Conservation (phyloP, 2,329 filamentous ascomycete species). For the Alternaria conjuncta region DNA sequence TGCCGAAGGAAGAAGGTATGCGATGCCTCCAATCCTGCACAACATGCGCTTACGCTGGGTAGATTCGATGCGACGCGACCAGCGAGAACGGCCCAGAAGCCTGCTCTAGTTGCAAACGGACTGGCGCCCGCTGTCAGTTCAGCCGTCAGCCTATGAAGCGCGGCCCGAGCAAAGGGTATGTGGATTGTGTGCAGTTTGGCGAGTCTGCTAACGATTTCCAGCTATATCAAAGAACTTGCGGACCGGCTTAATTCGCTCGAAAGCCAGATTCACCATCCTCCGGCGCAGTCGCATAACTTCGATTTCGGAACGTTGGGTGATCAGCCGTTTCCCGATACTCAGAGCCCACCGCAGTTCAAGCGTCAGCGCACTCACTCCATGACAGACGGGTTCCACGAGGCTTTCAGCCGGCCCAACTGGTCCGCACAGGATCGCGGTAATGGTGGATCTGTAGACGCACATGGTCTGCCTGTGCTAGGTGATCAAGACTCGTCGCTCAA, state of each 20-base stretch:
- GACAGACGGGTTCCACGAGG: conserved; percentile 45
- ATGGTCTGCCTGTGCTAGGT: conserved; percentile 30
- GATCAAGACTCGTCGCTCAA: conserved; percentile 40
- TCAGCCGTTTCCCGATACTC: conserved; percentile 37
- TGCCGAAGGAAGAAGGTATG: conserved; percentile 51
- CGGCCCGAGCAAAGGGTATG: conserved; percentile 51
- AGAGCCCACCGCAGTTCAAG: conserved; percentile 40
- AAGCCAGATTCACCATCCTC: conserved; percentile 45
- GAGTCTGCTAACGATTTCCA: conserved; percentile 23
- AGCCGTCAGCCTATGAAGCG: conserved; percentile 52
- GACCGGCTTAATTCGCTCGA: conserved; percentile 49
- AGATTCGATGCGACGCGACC: conserved; percentile 52
- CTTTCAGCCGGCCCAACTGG: conserved; percentile 42
- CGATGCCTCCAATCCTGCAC: not conserved
- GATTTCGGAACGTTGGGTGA: conserved; percentile 41
- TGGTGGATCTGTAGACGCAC: conserved; percentile 25
- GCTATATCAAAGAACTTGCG: conserved; percentile 51
- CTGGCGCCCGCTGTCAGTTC: conserved; percentile 49
- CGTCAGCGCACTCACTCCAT: conserved; percentile 49
- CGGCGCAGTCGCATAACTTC: conserved; percentile 31
- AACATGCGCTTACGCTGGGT: conserved; percentile 19
- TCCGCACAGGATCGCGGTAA: conserved; percentile 45
- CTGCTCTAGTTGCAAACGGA: conserved; percentile 50
- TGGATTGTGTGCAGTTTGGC: not conserved
- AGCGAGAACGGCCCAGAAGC: conserved; percentile 50